These are phyloP conservation scores for Ceratocystis alfenasii DNA, from an alignment of 2,329 filamentous ascomycete genomes.

Conservation along the genomic window DNA sequence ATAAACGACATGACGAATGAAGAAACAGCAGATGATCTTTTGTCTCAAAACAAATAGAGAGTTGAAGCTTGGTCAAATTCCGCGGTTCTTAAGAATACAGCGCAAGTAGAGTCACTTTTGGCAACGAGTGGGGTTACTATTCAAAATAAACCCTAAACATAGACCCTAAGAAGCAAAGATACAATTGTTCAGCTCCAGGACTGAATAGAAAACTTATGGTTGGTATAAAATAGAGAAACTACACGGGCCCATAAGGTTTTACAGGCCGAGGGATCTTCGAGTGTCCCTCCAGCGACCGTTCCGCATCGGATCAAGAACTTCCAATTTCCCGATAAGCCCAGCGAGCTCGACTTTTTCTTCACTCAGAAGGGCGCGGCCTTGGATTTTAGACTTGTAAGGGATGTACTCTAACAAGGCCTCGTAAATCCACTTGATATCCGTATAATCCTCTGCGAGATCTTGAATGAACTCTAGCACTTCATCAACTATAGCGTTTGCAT, in stretches of 20 bases:
- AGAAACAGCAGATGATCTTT: constrained; percentile 25
- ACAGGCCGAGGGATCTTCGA: constrained; percentile 33
- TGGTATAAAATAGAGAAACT: background rate
- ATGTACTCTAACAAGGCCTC: constrained; percentile 72
- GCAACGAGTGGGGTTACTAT: background rate
- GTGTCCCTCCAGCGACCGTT: constrained; percentile 65
- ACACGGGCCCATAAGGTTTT: background rate
- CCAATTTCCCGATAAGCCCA: constrained; percentile 53
- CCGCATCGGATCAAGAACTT: constrained; percentile 60
- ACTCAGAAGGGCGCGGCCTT: constrained; percentile 32
- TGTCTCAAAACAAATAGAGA: background rate
- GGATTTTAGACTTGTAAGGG: constrained; percentile 44
- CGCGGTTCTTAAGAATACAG: background rate
- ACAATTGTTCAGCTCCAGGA: background rate
- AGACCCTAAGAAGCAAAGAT: background rate
- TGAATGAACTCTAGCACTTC: constrained; percentile 64
- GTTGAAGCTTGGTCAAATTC: background rate
- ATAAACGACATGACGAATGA: constrained; percentile 27
- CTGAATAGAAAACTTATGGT: background rate
- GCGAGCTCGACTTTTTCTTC: constrained; percentile 37
- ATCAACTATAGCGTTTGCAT: constrained; percentile 54
- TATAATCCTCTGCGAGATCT: constrained; percentile 49
- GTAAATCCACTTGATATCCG: constrained; percentile 68
- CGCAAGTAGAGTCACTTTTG: constrained; percentile 2
- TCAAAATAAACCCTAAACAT: background rate